Conservation (phyloP, 768 basidiomycete genomes). For the Xanthoconium stramineum region DNA sequence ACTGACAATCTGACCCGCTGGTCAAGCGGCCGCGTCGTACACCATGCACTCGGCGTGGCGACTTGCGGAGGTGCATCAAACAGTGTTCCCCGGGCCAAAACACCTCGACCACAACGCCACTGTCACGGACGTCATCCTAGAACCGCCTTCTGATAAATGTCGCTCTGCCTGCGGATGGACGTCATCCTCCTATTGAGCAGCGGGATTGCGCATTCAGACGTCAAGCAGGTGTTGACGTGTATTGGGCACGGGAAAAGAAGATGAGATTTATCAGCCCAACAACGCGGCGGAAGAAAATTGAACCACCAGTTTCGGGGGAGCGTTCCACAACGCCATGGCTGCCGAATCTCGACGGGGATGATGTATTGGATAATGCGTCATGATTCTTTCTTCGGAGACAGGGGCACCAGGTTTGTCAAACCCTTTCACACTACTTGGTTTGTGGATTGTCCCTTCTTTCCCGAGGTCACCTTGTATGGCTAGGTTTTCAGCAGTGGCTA, state of each 20-base stretch:
- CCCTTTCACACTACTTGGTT: constrained; percentile 21
- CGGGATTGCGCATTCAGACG: constrained; percentile 28
- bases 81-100: constrained; percentile 27
- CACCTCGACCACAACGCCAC: constrained; percentile 33
- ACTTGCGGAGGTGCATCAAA: constrained; percentile 28
- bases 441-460: constrained; percentile 5
- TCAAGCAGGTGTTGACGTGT: constrained; percentile 32
- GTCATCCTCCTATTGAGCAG: not conserved
- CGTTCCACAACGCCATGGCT: constrained; percentile 40
- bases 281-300: constrained; percentile 2
- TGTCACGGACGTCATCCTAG: constrained; percentile 49
- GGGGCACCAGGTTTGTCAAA: constrained; percentile 4
- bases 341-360: constrained; percentile 23
- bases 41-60: constrained; percentile 7
- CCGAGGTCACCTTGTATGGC: constrained; percentile 27
- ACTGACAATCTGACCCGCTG: not conserved
- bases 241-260: constrained; percentile 31
- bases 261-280: not conserved
- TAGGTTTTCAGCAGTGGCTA: constrained; percentile 5
- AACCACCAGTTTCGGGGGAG: constrained; percentile 41
- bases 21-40: not conserved
- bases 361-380: constrained; percentile 14
- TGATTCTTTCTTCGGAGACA: constrained; percentile 17
- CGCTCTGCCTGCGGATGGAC: constrained; percentile 6
- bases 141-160: constrained; percentile 19